phyloP scores from a whole-genome alignment of 352 stramenopile genomes.

The Pythium apleroticum region DNA sequence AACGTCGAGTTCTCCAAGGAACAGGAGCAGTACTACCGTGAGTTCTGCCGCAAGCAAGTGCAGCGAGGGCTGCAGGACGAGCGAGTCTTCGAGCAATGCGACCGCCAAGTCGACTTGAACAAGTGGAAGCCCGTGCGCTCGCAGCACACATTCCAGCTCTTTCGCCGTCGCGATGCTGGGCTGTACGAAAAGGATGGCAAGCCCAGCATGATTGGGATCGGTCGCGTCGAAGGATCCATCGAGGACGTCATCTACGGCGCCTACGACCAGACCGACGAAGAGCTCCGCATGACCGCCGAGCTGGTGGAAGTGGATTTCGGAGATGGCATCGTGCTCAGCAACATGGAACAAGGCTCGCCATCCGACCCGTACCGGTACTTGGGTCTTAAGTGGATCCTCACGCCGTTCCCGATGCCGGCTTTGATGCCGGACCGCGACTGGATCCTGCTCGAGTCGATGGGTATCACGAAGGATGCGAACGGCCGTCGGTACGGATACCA shows the following conservation, averaged over 20 bases:
- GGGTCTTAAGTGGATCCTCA: conserved; percentile 51
- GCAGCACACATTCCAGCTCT: conserved; percentile 42
- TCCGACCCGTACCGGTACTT: conserved; percentile 51
- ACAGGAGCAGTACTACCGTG: conserved; percentile 34
- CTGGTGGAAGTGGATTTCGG: conserved; percentile 22
- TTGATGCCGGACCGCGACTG: conserved; percentile 37
- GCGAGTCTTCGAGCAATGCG: conserved; percentile 15
- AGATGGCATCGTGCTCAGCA: conserved; percentile 43
- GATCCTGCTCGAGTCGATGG: conserved; percentile 46
- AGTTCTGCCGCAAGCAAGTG: conserved; percentile 35
- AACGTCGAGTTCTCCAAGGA: conserved; percentile 20
- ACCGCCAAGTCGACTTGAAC: conserved; percentile 25
- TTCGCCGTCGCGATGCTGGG: conserved; percentile 33
- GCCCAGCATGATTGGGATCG: conserved; percentile 41
- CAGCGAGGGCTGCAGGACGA: conserved; percentile 33
- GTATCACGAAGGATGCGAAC: conserved; percentile 31
- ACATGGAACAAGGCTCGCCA: conserved; percentile 37
- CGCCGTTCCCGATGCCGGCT: conserved; percentile 15
- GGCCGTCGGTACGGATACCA: conserved; percentile 40
- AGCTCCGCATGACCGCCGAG: conserved; percentile 40
- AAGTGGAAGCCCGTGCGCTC: conserved; percentile 50
- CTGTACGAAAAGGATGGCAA: conserved; percentile 33
- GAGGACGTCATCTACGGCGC: conserved; percentile 53
- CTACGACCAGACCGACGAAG: conserved; percentile 48
- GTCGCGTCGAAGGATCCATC: conserved; percentile 40